Percentiles rank a stretch among this genome's conserved stretches.
phyloP scores from a whole-genome alignment of 1,284 basidiomycete genomes.

The Inonotus obliquus region DNA sequence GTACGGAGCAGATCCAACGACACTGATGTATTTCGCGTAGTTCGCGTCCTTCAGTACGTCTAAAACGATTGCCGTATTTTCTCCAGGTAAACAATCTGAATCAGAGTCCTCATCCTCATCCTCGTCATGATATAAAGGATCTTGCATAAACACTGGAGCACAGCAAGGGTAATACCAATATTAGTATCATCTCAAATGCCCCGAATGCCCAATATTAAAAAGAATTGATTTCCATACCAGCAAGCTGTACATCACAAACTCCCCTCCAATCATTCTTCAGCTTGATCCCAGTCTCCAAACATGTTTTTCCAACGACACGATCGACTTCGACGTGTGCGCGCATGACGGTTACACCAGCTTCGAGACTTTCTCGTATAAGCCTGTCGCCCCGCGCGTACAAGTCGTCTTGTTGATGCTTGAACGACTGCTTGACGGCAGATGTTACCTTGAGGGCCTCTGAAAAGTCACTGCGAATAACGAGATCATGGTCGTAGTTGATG shows the following conservation, averaged over 20 bases:
- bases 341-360: slow-evolving; percentile 56
- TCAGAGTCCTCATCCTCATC: too few relatives aligned
- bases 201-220: too few relatives aligned
- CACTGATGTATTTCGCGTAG: slow-evolving; percentile 33
- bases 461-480: slow-evolving; percentile 41
- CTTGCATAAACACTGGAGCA: slow-evolving; percentile 56
- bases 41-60: slow-evolving; percentile 31
- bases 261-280: slow-evolving; percentile 41
- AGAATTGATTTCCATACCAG: slow-evolving; percentile 38
- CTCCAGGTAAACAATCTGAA: slow-evolving; percentile 32
- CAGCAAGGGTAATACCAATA: background rate
- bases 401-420: slow-evolving; percentile 39
- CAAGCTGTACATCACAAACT: slow-evolving; percentile 51
- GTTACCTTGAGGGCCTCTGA: slow-evolving; percentile 51
- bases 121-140: slow-evolving; percentile 43
- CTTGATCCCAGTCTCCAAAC: slow-evolving; percentile 45
- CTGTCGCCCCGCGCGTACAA: slow-evolving; percentile 46
- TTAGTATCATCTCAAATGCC: too few relatives aligned
- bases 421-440: slow-evolving; percentile 43
- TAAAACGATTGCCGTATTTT: slow-evolving; percentile 41
- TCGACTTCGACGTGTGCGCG: slow-evolving; percentile 67
- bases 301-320: slow-evolving; percentile 42
- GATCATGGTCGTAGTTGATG: background rate
- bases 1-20: slow-evolving; percentile 60
- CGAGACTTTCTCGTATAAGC: slow-evolving; percentile 51